Evolutionary conservation across 2,329 filamentous ascomycete species (phyloP).

Genomic region (Aspergillus fischeri): DNA sequence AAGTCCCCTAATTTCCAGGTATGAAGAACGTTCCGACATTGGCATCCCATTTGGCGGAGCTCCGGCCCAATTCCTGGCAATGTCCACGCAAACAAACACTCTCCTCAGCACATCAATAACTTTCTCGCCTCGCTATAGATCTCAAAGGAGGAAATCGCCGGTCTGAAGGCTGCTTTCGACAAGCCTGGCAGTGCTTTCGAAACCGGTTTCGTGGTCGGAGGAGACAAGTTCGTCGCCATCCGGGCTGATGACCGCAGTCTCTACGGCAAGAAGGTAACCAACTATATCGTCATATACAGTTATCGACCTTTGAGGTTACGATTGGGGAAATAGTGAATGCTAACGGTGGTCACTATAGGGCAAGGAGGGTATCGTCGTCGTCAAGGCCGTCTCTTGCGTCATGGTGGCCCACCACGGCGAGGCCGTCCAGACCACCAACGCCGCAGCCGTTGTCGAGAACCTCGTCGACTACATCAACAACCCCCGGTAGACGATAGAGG

Average conservation of each 20-base stretch:
- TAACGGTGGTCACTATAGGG: constrained; percentile 49
- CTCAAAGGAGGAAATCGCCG: constrained; percentile 52
- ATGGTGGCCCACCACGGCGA: constrained; percentile 85
- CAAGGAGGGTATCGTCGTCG: constrained; percentile 73
- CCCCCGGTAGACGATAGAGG: constrained; percentile 58
- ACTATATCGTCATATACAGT: constrained; percentile 18
- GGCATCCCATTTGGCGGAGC: constrained; percentile 3
- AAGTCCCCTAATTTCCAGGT: constrained; percentile 67
- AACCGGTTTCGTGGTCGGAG: constrained; percentile 70
- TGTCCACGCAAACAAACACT: neutral
- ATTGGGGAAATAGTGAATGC: neutral
- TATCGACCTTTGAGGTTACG: neutral
- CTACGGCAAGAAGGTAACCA: constrained; percentile 76
- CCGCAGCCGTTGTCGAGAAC: constrained; percentile 72
- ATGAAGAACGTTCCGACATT: constrained; percentile 33
- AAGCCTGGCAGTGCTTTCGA: constrained; percentile 45
- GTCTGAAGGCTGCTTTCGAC: constrained; percentile 51
- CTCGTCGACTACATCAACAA: constrained; percentile 80
- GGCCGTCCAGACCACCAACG: constrained; percentile 66
- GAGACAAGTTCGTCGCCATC: constrained; percentile 73
- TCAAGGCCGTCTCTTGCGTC: constrained; percentile 85
- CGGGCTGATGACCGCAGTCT: constrained; percentile 72
- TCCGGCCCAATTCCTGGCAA: neutral
- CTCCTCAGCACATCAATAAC: constrained; percentile 2
- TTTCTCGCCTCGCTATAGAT: constrained; percentile 36